Evolutionary conservation across 2,329 filamentous ascomycete genomes (phyloP).

Genomic region (Fusarium sp.): DNA sequence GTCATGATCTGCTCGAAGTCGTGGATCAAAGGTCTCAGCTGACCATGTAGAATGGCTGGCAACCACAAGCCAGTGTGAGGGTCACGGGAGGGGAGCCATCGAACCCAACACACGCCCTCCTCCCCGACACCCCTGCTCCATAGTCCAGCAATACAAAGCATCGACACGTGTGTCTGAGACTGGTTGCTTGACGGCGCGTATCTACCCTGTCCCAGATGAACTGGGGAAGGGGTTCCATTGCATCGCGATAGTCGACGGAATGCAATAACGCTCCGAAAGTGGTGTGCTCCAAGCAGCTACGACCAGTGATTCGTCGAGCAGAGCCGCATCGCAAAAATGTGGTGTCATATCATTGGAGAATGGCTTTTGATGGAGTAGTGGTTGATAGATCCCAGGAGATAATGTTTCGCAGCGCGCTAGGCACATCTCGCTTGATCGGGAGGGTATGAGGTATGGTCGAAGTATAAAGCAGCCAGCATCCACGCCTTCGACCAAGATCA

Average conservation of each 20-base stretch:
- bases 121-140: slow-evolving; percentile 21
- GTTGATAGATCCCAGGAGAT: slow-evolving; percentile 16
- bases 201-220: slow-evolving; percentile 14
- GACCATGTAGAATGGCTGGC: slow-evolving; percentile 20
- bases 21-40: slow-evolving; percentile 26
- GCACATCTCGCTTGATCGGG: slow-evolving; percentile 10
- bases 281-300: slow-evolving; percentile 34
- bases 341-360: slow-evolving; percentile 43
- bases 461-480: slow-evolving; percentile 28
- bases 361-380: slow-evolving; percentile 30
- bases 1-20: slow-evolving; percentile 32
- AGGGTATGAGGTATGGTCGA: background rate
- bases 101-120: slow-evolving; percentile 23
- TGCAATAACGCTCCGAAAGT: slow-evolving; percentile 19
- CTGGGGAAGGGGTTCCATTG: slow-evolving; percentile 22
- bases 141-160: slow-evolving; percentile 19
- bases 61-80: slow-evolving; percentile 24
- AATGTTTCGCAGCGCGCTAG: slow-evolving; percentile 14
- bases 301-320: slow-evolving; percentile 23
- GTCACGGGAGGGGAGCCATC: slow-evolving; percentile 28
- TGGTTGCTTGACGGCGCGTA: slow-evolving; percentile 24
- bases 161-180: slow-evolving; percentile 39
- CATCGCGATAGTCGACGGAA: slow-evolving; percentile 17
- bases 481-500: background rate
- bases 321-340: slow-evolving; percentile 45